Conservation (phyloP, 1,139 yeast genomes). For the Lodderomyces metapsilosis region DNA sequence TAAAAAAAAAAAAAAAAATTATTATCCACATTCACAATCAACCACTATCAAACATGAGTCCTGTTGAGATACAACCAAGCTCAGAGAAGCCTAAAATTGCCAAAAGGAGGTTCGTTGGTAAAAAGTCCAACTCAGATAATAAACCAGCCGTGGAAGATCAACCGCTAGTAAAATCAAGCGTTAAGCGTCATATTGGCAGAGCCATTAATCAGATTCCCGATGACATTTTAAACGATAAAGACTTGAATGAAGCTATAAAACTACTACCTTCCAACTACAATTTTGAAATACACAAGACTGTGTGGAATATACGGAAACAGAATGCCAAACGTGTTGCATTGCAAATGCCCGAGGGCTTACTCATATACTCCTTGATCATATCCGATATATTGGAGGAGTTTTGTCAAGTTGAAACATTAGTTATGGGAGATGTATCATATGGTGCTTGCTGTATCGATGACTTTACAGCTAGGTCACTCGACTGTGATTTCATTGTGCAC, state of each 20-base stretch:
- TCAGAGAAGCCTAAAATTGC: constrained; percentile 14
- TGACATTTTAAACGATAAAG: constrained; percentile 76
- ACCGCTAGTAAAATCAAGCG: constrained; percentile 22
- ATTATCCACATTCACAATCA: neutral
- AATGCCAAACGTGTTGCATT: constrained; percentile 77
- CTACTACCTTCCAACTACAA: constrained; percentile 88
- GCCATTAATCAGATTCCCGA: constrained; percentile 88
- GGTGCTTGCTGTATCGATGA: constrained; percentile 99
- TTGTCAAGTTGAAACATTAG: constrained; percentile 81
- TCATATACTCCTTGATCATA: constrained; percentile 81
- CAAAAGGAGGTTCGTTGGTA: constrained; percentile 37
- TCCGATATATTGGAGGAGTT: constrained; percentile 92
- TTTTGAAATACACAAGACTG: constrained; percentile 92
- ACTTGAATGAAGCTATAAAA: constrained; percentile 75
- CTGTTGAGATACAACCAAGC: constrained; percentile 7
- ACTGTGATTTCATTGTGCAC: constrained; percentile 92
- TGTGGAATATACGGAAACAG: constrained; percentile 83
- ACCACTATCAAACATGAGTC: constrained; percentile 8
- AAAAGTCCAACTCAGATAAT: constrained; percentile 18
- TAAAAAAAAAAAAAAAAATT: constrained; percentile 3
- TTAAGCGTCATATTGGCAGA: constrained; percentile 42
- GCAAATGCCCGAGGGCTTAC: constrained; percentile 96
- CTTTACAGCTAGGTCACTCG: constrained; percentile 86
- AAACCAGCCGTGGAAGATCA: constrained; percentile 5
- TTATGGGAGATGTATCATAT: constrained; percentile 98